A percentile compares a stretch with the other conserved stretches of the same genome.
Conservation (phyloP, 805 yeast species). For the Cyberlindnera maclurae region DNA sequence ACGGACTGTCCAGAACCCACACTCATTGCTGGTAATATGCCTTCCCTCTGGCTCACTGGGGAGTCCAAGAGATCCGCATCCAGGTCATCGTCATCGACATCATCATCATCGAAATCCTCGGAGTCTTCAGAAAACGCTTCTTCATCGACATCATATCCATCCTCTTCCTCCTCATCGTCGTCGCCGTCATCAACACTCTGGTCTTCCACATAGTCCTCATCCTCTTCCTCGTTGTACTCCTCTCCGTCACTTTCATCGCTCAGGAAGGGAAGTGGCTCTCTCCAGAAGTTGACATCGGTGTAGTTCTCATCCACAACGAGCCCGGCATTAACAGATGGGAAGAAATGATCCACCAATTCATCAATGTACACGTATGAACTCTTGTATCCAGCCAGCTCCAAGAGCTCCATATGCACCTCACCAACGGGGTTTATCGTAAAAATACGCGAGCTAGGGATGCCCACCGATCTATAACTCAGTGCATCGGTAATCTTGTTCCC, state of each 20-base stretch:
- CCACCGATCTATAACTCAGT: conserved; percentile 85
- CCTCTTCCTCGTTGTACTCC: conserved; percentile 15
- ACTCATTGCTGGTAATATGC: conserved; percentile 9
- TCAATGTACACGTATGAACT: conserved; percentile 84
- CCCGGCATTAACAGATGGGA: conserved; percentile 64
- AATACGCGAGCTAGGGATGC: conserved; percentile 88
- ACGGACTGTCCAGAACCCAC: conserved; percentile 13
- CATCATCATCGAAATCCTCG: not conserved
- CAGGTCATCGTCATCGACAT: conserved; percentile 22
- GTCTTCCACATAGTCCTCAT: conserved; percentile 16
- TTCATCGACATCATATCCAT: conserved; percentile 11
- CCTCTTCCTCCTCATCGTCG: conserved; percentile 24
- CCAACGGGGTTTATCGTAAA: conserved; percentile 96
- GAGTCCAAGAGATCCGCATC: conserved; percentile 27
- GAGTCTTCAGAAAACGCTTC: conserved; percentile 16
- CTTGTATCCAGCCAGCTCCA: conserved; percentile 88
- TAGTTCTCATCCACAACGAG: conserved; percentile 37
- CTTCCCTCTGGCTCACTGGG: conserved; percentile 3
- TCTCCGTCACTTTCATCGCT: conserved; percentile 29
- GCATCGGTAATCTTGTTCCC: conserved; percentile 97
- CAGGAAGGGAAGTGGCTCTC: conserved; percentile 65
- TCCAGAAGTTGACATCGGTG: conserved; percentile 89
- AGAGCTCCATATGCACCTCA: conserved; percentile 93
- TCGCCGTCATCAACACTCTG: conserved; percentile 25
- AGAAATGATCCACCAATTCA: conserved; percentile 93